phyloP scores from a whole-genome alignment of 192 early-diverging fungal species.

The Phycomyces nitens region DNA sequence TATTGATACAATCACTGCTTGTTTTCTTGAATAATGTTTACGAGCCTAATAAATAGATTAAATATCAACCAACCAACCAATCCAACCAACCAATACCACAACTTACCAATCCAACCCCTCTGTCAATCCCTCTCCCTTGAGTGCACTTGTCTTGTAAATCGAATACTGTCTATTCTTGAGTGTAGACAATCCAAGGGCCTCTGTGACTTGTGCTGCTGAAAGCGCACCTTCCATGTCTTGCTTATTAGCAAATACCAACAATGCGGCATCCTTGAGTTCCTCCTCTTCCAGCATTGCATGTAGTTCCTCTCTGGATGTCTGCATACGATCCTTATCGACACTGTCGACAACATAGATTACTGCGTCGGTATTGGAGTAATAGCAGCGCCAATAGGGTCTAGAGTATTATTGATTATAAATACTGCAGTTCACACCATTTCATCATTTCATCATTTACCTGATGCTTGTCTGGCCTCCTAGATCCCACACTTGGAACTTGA shows the following conservation, averaged over 20 bases:
- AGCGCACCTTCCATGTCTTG: constrained; percentile 96
- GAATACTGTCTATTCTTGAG: constrained; percentile 91
- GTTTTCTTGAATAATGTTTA: constrained; percentile 45
- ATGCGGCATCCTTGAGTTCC: constrained; percentile 82
- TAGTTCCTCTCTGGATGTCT: constrained; percentile 85
- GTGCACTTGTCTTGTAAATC: constrained; percentile 91
- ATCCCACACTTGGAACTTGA: constrained; percentile 99
- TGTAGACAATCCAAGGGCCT: constrained; percentile 76
- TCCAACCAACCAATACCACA: constrained; percentile 3
- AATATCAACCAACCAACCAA: neutral
- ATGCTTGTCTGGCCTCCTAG: constrained; percentile 78
- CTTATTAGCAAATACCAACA: constrained; percentile 97
- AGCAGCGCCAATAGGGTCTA: constrained; percentile 96
- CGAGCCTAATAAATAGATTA: constrained; percentile 32
- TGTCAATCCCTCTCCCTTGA: constrained; percentile 90
- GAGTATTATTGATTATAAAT: too few relatives aligned
- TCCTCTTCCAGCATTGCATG: constrained; percentile 93
- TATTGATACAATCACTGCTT: constrained; percentile 20
- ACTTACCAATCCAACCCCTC: constrained; percentile 93
- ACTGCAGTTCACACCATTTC: too few relatives aligned
- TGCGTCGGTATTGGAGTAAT: constrained; percentile 98
- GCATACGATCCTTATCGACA: constrained; percentile 85
- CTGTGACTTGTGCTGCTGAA: constrained; percentile 84
- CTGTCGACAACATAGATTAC: constrained; percentile 98
- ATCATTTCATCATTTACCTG: constrained; percentile 34